These are phyloP conservation scores for Megacollybia marginata DNA, from an alignment of 768 basidiomycete genomes.

Conservation along the genomic window DNA sequence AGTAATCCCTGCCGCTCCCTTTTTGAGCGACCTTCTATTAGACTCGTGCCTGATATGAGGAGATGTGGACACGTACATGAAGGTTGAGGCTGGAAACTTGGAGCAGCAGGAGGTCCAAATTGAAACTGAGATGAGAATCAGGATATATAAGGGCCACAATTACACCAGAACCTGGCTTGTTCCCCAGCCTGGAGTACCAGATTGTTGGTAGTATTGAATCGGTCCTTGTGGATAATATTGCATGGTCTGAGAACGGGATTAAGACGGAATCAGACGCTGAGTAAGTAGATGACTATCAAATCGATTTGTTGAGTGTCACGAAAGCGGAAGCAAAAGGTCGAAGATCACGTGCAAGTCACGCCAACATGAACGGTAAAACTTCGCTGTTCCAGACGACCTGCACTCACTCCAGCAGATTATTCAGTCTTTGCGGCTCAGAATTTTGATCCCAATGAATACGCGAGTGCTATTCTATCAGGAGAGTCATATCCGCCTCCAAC, in stretches of 20 bases:
- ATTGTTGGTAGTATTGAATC: constrained; percentile 31
- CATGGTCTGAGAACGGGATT: too few species aligned
- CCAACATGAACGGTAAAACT: constrained; percentile 2
- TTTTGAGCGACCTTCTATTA: constrained; percentile 8
- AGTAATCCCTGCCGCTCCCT: constrained; percentile 62
- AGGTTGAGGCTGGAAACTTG: constrained; percentile 38
- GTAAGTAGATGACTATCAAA: too few species aligned
- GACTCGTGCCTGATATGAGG: constrained; percentile 2
- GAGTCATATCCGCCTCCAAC: constrained; percentile 55
- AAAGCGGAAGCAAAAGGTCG: neutral
- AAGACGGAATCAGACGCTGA: too few species aligned
- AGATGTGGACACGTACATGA: constrained; percentile 34
- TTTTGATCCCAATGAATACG: constrained; percentile 88
- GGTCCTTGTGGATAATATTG: too few species aligned
- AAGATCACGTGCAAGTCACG: neutral
- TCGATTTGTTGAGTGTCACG: constrained; percentile 20
- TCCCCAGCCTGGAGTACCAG: constrained; percentile 39
- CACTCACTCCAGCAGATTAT: constrained; percentile 45
- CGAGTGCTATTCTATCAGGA: constrained; percentile 83
- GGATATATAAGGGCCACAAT: neutral
- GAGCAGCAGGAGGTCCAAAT: constrained; percentile 25
- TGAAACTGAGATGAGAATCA: constrained; percentile 15
- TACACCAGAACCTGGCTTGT: constrained; percentile 24
- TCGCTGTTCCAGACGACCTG: constrained; percentile 3
- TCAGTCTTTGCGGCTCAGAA: constrained; percentile 62